These are phyloP conservation scores for Trypanosoma lewisi DNA, from an alignment of 208 protist species.

Conservation along the genomic window DNA sequence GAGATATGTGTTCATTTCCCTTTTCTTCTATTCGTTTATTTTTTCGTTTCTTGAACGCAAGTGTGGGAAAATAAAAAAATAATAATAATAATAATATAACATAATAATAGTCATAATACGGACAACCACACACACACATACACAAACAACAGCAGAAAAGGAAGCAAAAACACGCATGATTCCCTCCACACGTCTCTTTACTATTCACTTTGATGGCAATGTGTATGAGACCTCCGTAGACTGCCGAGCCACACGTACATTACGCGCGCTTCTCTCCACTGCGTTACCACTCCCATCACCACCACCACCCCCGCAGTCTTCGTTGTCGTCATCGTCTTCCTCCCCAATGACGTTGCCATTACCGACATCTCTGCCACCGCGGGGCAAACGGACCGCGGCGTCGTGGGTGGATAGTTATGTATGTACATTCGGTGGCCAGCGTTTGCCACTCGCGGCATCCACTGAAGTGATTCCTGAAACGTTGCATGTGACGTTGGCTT, in stretches of 20 bases:
- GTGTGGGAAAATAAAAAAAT: no score
- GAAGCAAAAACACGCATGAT: no score
- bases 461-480: constrained; percentile 19
- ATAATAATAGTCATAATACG: no score
- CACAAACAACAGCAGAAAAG: no score
- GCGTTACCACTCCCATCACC: constrained; percentile 5
- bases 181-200: constrained; percentile 23
- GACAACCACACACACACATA: no score
- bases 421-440: constrained; percentile 25
- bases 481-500: constrained; percentile 11
- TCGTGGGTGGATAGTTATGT: constrained; percentile 20
- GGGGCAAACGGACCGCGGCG: background rate
- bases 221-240: constrained; percentile 11
- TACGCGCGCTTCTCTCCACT: constrained; percentile 15
- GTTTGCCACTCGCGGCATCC: constrained; percentile 15
- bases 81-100: no score
- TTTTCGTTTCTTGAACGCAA: no score
- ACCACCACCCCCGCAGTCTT: background rate
- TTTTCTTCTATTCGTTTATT: no score
- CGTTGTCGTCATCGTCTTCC: background rate
- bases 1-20: no score
- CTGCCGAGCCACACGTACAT: constrained; percentile 16
- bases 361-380: background rate
- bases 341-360: background rate
- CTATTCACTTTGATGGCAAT: constrained; percentile 20